Percentiles rank a stretch among this genome's conserved stretches.
These are phyloP conservation scores for Tylopilus intermedius DNA, from an alignment of 768 basidiomycete species.

Conservation along the genomic window DNA sequence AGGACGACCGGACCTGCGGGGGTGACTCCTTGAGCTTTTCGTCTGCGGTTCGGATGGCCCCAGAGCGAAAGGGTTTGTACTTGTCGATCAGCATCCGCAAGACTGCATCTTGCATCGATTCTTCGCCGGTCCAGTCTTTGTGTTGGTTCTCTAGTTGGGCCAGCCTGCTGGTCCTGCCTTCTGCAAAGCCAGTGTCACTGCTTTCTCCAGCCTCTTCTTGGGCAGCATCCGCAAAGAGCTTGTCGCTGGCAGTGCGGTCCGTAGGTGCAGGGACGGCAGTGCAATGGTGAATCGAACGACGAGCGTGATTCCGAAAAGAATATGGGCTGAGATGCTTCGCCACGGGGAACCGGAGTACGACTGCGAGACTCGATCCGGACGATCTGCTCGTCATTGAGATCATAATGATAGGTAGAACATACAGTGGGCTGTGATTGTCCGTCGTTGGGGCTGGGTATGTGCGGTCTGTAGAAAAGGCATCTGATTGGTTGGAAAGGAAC, in stretches of 20 bases:
- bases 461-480: neutral
- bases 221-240: slow-evolving; percentile 63
- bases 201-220: slow-evolving; percentile 44
- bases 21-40: slow-evolving; percentile 55
- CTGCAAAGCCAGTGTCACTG: slow-evolving; percentile 3
- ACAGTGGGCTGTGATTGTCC: neutral
- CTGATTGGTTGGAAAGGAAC: neutral
- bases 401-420: too few species aligned
- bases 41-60: slow-evolving; percentile 55
- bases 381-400: neutral
- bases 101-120: slow-evolving; percentile 62
- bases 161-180: slow-evolving; percentile 17
- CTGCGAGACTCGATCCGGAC: neutral
- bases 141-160: slow-evolving; percentile 41
- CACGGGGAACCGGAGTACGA: neutral
- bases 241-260: slow-evolving; percentile 43
- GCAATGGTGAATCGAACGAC: slow-evolving; percentile 1
- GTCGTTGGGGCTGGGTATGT: neutral
- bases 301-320: neutral
- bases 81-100: slow-evolving; percentile 84
- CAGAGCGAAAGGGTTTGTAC: slow-evolving; percentile 74
- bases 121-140: slow-evolving; percentile 76
- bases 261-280: slow-evolving; percentile 1
- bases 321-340: neutral
- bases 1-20: slow-evolving; percentile 32